Evolutionary conservation across 2,329 filamentous ascomycete species (phyloP).

Genomic region (Apiospora marii): DNA sequence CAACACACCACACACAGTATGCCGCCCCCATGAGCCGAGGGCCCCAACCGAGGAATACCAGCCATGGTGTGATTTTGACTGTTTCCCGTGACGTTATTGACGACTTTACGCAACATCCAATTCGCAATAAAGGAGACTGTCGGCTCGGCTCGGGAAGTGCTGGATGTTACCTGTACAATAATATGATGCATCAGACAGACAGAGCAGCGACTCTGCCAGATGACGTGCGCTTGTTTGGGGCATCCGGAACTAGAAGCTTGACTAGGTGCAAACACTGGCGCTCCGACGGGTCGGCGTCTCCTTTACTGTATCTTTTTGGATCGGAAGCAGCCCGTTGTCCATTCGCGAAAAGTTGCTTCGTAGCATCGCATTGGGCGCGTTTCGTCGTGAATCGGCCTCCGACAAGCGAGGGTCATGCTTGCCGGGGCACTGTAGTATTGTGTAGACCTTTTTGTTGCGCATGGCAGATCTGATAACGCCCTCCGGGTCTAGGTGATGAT

Average conservation of each 20-base stretch:
- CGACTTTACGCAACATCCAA: neutral
- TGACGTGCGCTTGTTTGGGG: neutral
- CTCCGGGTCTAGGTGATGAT: neutral
- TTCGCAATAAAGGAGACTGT: neutral
- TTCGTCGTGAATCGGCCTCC: slow-evolving; percentile 2
- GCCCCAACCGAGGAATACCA: neutral
- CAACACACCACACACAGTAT: neutral
- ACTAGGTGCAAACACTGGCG: neutral
- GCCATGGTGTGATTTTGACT: neutral
- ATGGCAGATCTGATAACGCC: slow-evolving; percentile 12
- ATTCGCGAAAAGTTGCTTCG: slow-evolving; percentile 2
- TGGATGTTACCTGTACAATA: neutral
- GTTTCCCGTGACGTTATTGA: neutral
- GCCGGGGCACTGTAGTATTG: neutral
- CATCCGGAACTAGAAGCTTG: slow-evolving; percentile 1
- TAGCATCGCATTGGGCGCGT: neutral
- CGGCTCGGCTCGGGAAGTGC: slow-evolving; percentile 8
- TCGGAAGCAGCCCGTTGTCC: neutral
- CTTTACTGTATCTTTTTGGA: neutral
- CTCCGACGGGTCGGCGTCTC: neutral
- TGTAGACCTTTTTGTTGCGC: neutral
- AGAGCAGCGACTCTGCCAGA: neutral
- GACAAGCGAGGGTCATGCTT: neutral
- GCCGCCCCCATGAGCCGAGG: slow-evolving; percentile 1
- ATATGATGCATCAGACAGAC: neutral